phyloP scores from a whole-genome alignment of 805 yeast species.

The Lachancea kluyveri region DNA sequence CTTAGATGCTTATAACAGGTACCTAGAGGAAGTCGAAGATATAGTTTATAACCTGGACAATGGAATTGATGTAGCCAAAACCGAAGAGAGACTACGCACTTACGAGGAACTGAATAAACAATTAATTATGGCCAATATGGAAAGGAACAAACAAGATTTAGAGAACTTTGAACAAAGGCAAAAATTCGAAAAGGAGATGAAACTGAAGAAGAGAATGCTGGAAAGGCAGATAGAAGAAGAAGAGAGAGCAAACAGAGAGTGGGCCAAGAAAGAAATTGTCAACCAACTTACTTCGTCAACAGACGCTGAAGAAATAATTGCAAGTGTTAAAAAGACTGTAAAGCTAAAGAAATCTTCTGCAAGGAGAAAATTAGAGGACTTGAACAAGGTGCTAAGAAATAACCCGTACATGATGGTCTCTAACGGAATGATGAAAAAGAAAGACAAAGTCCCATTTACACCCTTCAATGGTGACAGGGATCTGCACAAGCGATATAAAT shows the following conservation, averaged over 20 bases:
- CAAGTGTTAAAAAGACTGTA: conserved; percentile 45
- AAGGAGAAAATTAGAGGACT: conserved; percentile 45
- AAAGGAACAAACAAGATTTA: conserved; percentile 64
- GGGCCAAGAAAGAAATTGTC: conserved; percentile 51
- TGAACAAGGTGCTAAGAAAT: conserved; percentile 32
- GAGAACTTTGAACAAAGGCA: conserved; percentile 57
- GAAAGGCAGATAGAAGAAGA: conserved; percentile 65
- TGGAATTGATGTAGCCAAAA: conserved; percentile 59
- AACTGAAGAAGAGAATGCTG: conserved; percentile 39
- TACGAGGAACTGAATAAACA: conserved; percentile 71
- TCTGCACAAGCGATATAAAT: conserved; percentile 42
- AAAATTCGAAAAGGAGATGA: conserved; percentile 64
- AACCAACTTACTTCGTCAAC: conserved; percentile 42
- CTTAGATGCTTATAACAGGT: conserved; percentile 60
- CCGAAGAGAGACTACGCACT: conserved; percentile 57
- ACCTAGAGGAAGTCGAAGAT: conserved; percentile 78
- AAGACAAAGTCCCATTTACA: conserved; percentile 64
- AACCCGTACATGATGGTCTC: conserved; percentile 31
- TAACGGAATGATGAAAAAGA: conserved; percentile 24
- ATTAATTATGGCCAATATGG: conserved; percentile 69
- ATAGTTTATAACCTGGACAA: conserved; percentile 71
- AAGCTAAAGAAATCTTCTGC: conserved; percentile 56
- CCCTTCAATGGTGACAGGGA: conserved; percentile 92
- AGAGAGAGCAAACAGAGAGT: conserved; percentile 44
- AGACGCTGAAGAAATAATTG: conserved; percentile 43